A percentile compares a stretch with the other conserved stretches of the same genome.
Evolutionary conservation across 306 rosid genomes (phyloP).

Genomic region (Vigna mungo): DNA sequence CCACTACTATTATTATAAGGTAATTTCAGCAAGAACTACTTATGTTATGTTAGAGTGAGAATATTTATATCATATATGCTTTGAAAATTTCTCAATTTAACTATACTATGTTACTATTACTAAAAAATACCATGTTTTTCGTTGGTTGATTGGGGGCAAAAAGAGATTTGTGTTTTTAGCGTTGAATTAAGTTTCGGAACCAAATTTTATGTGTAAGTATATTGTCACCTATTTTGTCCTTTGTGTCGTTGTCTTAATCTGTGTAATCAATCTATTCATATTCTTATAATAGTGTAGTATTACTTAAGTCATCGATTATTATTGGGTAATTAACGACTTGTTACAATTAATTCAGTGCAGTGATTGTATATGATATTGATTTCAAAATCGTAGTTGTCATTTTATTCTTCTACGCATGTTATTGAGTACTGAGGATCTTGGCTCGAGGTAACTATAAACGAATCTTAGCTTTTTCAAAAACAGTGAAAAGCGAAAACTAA

Average conservation of each 20-base stretch:
- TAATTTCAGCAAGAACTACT: too few relatives aligned
- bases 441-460: slow-evolving; percentile 4
- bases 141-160: too few relatives aligned
- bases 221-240: not conserved
- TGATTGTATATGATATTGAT: not conserved
- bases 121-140: too few relatives aligned
- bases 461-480: slow-evolving; percentile 39
- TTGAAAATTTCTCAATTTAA: too few relatives aligned
- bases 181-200: not conserved
- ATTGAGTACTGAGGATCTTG: not conserved
- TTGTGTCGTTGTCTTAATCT: not conserved
- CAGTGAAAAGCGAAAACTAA: slow-evolving; percentile 32
- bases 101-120: too few relatives aligned
- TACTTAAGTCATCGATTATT: not conserved
- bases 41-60: too few relatives aligned
- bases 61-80: too few relatives aligned
- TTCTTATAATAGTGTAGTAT: not conserved
- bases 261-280: too few relatives aligned
- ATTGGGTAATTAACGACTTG: too few relatives aligned
- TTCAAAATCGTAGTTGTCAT: slow-evolving; percentile 8
- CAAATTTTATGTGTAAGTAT: not conserved
- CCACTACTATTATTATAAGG: not conserved
- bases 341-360: not conserved
- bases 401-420: slow-evolving; percentile 22
- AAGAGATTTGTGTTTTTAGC: too few relatives aligned